Evolutionary conservation across 2,329 filamentous ascomycete genomes (phyloP).

Genomic region (Helicocarpus griseus): DNA sequence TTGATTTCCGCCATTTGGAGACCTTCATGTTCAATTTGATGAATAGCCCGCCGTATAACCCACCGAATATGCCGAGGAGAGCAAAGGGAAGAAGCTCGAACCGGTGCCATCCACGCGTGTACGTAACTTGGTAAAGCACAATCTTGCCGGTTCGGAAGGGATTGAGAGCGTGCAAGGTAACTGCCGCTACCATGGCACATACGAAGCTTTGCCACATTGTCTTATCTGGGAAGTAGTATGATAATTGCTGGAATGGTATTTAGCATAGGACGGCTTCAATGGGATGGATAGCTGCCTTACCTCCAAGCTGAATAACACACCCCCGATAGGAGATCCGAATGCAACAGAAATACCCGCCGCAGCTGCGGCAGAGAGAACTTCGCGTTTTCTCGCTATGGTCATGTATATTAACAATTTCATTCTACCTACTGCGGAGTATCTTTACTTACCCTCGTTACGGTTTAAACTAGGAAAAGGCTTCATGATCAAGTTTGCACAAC

Average conservation of each 20-base stretch:
- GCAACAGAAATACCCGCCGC: conserved; percentile 89
- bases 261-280: conserved; percentile 8
- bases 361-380: conserved; percentile 84
- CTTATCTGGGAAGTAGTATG: conserved; percentile 97
- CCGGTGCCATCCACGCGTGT: conserved; percentile 82
- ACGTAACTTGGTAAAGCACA: conserved; percentile 91
- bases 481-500: conserved; percentile 92
- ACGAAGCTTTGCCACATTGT: conserved; percentile 99
- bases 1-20: conserved; percentile 65
- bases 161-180: conserved; percentile 84
- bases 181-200: conserved; percentile 96
- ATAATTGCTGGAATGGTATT: conserved; percentile 57
- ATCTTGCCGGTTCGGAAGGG: conserved; percentile 93
- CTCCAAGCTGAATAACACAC: conserved; percentile 91
- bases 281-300: conserved; percentile 34
- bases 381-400: conserved; percentile 69
- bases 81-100: conserved; percentile 89
- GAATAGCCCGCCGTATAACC: conserved; percentile 89
- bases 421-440: not conserved
- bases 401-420: conserved; percentile 11
- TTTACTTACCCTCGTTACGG: conserved; percentile 57
- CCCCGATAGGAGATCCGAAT: conserved; percentile 87
- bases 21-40: conserved; percentile 90
- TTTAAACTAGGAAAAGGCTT: conserved; percentile 86
- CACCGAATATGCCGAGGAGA: conserved; percentile 76